Evolutionary conservation across 1,284 basidiomycete species (phyloP), one percentile per base, ranked within the genome.

Genomic region (Cryptococcus maquisensis): DNA sequence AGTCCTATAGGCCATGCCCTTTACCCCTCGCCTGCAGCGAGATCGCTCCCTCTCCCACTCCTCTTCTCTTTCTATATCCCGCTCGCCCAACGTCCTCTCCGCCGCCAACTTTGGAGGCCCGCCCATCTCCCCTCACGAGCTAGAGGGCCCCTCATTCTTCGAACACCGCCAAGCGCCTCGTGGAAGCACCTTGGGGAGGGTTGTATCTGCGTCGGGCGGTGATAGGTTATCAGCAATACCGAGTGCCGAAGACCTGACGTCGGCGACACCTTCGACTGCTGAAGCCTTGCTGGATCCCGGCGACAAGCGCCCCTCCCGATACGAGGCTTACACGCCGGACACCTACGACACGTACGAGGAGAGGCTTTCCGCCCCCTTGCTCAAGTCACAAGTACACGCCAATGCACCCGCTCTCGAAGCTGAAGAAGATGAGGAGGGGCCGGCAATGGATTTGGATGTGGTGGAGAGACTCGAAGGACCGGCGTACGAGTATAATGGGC

Each of bases 11-110:
- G n/a, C 4, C 18, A 42, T 42, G 40, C 10, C 15, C 18, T 23
- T 18, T 9, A 18, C 40, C 12, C 40, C 40, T 9, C 18, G 10
- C 18, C 40, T 20, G 10, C 15, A 18, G 20, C 13, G 18, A 12
- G 10, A 42, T 16, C 46, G 51, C 32, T 52, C 50, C 16, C 54
- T 47, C n/a, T 48, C 55, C 24, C 58, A 57, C 16, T 55, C 60
- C 20, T 35, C 58, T 2, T 63, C 62, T 3, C 52, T 68, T 20
- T 62, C 60, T 12, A 59, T 63, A 12, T 58, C 64, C 9, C 55
- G 66, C 28, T 66, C 64, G 2, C 64, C 64, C 28, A 52, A 56
- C 21, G 54, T 62, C n/a, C 53, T 64, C 12, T 51, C 65, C 20
- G 51, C 58, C 18, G 36, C 51, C 40, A 23, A 26, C 15, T 51